Evolutionary conservation across 805 yeast species (phyloP).

Genomic region (Monosporozyma solicola): DNA sequence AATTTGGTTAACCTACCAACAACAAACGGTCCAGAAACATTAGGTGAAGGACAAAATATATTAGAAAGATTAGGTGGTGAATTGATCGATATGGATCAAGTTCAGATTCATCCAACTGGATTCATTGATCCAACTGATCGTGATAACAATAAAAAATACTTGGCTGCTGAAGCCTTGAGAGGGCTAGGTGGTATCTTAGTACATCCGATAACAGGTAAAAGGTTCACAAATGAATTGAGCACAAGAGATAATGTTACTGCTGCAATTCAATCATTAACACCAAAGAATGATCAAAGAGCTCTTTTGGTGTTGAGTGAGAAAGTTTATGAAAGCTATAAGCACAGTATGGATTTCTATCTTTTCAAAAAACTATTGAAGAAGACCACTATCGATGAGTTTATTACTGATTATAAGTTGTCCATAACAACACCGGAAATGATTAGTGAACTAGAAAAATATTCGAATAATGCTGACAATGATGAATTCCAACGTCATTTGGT

Average conservation of each 20-base stretch:
- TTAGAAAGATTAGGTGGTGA: slow-evolving; percentile 40
- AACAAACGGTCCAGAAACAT: slow-evolving; percentile 47
- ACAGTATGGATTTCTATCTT: slow-evolving; percentile 45
- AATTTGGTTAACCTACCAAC: slow-evolving; percentile 41
- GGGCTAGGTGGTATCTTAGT: slow-evolving; percentile 51
- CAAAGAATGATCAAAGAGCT: slow-evolving; percentile 27
- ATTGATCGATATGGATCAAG: slow-evolving; percentile 47
- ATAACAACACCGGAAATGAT: slow-evolving; percentile 16
- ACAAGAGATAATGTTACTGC: slow-evolving; percentile 47
- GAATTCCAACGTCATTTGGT: slow-evolving; percentile 30
- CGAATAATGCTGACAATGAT: slow-evolving; percentile 23
- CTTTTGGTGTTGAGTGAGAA: slow-evolving; percentile 34
- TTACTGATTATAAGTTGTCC: slow-evolving; percentile 17
- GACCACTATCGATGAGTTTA: slow-evolving; percentile 25
- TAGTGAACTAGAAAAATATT: slow-evolving; percentile 17
- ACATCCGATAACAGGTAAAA: slow-evolving; percentile 35
- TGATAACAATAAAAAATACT: slow-evolving; percentile 39
- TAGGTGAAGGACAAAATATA: slow-evolving; percentile 52
- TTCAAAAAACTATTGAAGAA: slow-evolving; percentile 31
- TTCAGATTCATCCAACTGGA: slow-evolving; percentile 61
- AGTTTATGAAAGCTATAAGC: slow-evolving; percentile 37
- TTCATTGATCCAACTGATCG: slow-evolving; percentile 39
- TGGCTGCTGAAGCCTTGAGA: slow-evolving; percentile 55
- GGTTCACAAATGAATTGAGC: slow-evolving; percentile 46
- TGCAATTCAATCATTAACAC: slow-evolving; percentile 31